Evolutionary conservation across 306 rosid genomes (phyloP), one percentile per base, ranked within the genome.

Genomic region (Medicago arabica): DNA sequence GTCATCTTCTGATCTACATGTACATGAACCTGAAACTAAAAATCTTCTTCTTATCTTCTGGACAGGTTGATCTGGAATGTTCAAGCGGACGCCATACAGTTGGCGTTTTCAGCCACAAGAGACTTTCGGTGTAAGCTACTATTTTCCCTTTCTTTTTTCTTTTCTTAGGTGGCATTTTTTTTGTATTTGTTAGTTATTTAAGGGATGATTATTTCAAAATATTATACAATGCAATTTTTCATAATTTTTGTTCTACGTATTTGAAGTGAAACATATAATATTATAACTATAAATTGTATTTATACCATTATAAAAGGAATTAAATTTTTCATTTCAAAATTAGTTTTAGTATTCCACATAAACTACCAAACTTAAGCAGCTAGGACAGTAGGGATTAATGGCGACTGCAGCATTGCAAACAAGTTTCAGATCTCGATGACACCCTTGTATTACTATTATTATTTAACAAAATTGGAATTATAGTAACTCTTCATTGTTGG

Each of bases 11-110:
- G 36, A 51, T 53, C 18, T 55, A 23, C 3, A 41, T 36, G 21
- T 6, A 71, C 6, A 41, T 36, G 21, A 6, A 71, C 36, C 17
- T 17, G 36, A 69, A 47, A 49, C 41, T 61, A 68, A n/a, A 49
- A 40, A 40, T 12, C 53, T 66, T 16, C 53, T 66, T 16, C 71
- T 60, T 39, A 44, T 64, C 50, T 75, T 0, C 72, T 54, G 71
- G 11, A 72, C 84, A 94, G 97, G 96, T 94, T 75, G 98, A 94
- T 78, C 84, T 94, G 87, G 98, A 91, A 68, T 88, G 92, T 77
- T 80, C 93, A 36, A 89, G 88, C 57, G 98, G 96, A 58, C 91
- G 91, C 82, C 84, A 71, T 75, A 86, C 86, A 0, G 83, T 91
- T 74, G 91, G 94, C 66, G 74, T 94, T 81, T 94, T 89, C 85